These are phyloP conservation scores for Dissophora ornata DNA, from an alignment of 192 early-diverging fungal genomes.

Conservation along the genomic window DNA sequence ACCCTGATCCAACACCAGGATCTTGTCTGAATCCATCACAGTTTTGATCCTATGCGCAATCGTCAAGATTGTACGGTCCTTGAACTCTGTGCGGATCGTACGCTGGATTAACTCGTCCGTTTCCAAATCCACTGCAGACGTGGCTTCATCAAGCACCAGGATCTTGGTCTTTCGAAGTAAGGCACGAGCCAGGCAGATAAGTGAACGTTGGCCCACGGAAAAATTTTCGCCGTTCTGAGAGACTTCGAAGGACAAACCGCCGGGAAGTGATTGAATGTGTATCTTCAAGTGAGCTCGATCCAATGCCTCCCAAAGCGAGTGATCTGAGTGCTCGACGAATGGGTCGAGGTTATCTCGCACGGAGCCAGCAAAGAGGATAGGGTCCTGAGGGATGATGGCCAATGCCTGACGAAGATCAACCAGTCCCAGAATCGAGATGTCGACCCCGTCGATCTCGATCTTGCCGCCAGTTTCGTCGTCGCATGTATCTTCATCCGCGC, in stretches of 20 bases:
- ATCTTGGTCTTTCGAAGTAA: conserved; percentile 69
- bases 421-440: conserved; percentile 71
- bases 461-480: conserved; percentile 58
- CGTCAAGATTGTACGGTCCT: conserved; percentile 80
- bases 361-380: conserved; percentile 73
- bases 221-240: conserved; percentile 85
- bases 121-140: conserved; percentile 78
- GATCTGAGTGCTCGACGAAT: conserved; percentile 60
- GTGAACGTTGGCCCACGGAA: conserved; percentile 82
- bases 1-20: conserved; percentile 82
- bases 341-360: conserved; percentile 70
- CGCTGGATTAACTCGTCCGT: conserved; percentile 90
- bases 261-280: conserved; percentile 68
- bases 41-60: conserved; percentile 93
- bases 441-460: conserved; percentile 69
- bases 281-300: conserved; percentile 75
- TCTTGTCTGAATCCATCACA: conserved; percentile 85
- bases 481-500: conserved; percentile 43
- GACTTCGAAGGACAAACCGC: conserved; percentile 75
- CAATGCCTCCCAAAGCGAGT: conserved; percentile 75
- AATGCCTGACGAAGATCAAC: conserved; percentile 66
- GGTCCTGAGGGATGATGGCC: conserved; percentile 86
- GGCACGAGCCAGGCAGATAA: conserved; percentile 77
- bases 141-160: conserved; percentile 60
- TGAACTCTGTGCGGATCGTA: conserved; percentile 82